These are phyloP conservation scores for Termitomyces sp. DNA, from an alignment of 1,284 basidiomycete species.

Conservation along the genomic window DNA sequence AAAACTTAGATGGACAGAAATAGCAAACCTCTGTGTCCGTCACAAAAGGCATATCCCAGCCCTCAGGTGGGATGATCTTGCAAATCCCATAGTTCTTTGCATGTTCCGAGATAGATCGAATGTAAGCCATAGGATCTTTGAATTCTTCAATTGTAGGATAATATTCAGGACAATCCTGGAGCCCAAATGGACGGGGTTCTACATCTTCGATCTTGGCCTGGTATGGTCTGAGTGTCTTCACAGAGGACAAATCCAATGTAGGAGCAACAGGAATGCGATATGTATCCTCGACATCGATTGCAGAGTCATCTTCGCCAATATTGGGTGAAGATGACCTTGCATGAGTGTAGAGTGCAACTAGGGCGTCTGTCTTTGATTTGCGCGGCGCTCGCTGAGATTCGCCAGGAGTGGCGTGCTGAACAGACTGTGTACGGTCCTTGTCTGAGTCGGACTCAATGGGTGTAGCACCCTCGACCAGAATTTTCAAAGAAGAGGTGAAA, in stretches of 20 bases:
- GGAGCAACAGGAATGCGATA: constrained; percentile 57
- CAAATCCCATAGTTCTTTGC: constrained; percentile 87
- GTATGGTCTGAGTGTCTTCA: constrained; percentile 60
- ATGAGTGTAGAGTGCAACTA: constrained; percentile 68
- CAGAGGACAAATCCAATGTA: constrained; percentile 58
- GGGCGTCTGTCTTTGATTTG: constrained; percentile 81
- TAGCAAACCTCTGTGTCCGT: constrained; percentile 82
- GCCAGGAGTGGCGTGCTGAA: constrained; percentile 26
- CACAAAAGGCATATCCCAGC: constrained; percentile 97
- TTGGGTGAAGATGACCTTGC: constrained; percentile 49
- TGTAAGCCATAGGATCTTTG: constrained; percentile 93
- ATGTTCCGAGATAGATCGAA: constrained; percentile 75
- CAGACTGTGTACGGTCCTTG: constrained; percentile 23
- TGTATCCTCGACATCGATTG: constrained; percentile 35
- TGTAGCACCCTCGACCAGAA: constrained; percentile 59
- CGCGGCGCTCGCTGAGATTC: constrained; percentile 68
- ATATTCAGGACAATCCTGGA: constrained; percentile 88
- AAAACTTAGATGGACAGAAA: constrained; percentile 22
- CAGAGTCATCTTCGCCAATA: constrained; percentile 38
- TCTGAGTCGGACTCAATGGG: constrained; percentile 41
- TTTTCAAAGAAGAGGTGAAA: constrained; percentile 62
- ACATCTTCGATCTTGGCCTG: constrained; percentile 29
- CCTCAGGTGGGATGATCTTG: constrained; percentile 92
- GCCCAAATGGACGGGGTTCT: constrained; percentile 68
- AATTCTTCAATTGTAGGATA: constrained; percentile 90